Evolutionary conservation across 345 rosid genomes (phyloP).

Genomic region (Diplotaxis tenuifolia): DNA sequence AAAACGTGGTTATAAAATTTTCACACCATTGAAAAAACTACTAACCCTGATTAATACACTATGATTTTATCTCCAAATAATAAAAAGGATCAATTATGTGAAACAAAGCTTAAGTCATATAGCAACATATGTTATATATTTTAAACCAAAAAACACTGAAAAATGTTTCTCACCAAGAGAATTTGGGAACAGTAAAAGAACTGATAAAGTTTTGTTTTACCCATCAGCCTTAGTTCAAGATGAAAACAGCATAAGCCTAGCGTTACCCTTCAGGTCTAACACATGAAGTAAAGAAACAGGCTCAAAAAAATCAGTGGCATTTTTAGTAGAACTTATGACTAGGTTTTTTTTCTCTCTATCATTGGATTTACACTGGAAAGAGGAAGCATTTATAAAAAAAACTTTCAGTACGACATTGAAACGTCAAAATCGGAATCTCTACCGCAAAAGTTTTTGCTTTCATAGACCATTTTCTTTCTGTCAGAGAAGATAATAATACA

Average conservation of each 20-base stretch:
- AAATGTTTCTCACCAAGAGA: constrained; percentile 5
- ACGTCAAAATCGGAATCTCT: constrained; percentile 72
- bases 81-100: neutral
- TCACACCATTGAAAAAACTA: neutral
- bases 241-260: constrained; percentile 2
- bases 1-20: neutral
- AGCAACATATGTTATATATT: neutral
- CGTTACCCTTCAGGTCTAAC: neutral
- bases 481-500: constrained; percentile 28
- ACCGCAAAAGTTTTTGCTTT: constrained; percentile 44
- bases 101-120: neutral
- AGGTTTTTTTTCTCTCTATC: constrained; percentile 31
- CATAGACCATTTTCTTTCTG: constrained; percentile 42
- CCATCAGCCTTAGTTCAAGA: constrained; percentile 9
- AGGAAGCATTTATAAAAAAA: constrained; percentile 18
- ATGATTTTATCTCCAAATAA: no score
- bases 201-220: constrained; percentile 11
- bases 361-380: constrained; percentile 22
- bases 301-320: constrained; percentile 19
- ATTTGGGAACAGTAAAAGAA: constrained; percentile 12
- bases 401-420: constrained; percentile 50
- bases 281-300: constrained; percentile 9
- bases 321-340: constrained; percentile 29
- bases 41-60: neutral
- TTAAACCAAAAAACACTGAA: neutral